These are phyloP conservation scores for Symbiodinium pilosum DNA, from an alignment of 73 alveolate genomes.

Conservation along the genomic window DNA sequence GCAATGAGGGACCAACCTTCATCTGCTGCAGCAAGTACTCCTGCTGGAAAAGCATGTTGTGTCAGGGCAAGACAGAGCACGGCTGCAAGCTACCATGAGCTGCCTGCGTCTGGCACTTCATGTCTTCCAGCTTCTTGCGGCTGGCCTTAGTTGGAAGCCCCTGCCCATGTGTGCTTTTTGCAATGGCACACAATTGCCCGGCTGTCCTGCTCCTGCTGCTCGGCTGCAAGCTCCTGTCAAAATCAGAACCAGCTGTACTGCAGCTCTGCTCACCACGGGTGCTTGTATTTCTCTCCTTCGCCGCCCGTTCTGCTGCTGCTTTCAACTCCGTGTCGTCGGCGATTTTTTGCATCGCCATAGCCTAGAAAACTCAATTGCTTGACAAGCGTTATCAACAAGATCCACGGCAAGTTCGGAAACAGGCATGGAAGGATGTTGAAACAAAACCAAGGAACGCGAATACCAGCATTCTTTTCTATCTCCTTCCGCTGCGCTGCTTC, in stretches of 20 bases:
- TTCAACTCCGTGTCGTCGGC: slow-evolving; percentile 62
- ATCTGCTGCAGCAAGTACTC: slow-evolving; percentile 86
- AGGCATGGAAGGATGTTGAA: neutral
- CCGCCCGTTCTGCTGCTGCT: slow-evolving; percentile 61
- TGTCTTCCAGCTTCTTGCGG: slow-evolving; percentile 69
- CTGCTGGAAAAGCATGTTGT: no score
- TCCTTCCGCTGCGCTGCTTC: slow-evolving; percentile 59
- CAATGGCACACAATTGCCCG: no score
- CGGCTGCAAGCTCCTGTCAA: slow-evolving; percentile 75
- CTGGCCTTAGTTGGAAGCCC: neutral
- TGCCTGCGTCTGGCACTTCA: slow-evolving; percentile 91
- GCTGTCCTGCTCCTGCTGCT: slow-evolving; percentile 63
- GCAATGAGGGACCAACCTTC: slow-evolving; percentile 64
- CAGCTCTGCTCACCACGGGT: no score
- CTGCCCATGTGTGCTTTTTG: neutral
- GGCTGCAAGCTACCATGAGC: no score
- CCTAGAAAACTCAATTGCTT: neutral
- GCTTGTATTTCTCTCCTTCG: slow-evolving; percentile 37
- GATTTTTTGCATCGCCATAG: slow-evolving; percentile 58
- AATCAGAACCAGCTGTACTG: no score
- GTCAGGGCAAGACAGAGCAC: no score
- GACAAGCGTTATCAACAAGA: no score
- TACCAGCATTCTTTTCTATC: slow-evolving; percentile 54
- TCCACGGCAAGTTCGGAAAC: no score
- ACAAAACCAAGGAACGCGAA: slow-evolving; percentile 1